These are phyloP conservation scores for Alternaria ventricosa DNA, from an alignment of 2,329 filamentous ascomycete species.

Conservation along the genomic window DNA sequence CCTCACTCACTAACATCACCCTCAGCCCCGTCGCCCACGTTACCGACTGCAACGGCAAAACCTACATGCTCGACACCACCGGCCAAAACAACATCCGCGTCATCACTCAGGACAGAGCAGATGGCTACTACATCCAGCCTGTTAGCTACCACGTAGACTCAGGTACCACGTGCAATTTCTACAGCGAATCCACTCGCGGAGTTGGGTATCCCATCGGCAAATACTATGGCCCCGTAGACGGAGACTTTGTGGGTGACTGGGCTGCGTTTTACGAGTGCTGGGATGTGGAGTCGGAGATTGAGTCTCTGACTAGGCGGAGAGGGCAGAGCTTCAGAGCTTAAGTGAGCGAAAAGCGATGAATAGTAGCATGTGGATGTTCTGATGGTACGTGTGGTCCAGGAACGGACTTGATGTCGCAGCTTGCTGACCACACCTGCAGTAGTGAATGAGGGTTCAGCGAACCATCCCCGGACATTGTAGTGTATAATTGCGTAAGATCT, in stretches of 20 bases:
- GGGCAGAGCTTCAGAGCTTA: background rate
- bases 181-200: conserved; percentile 1
- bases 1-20: background rate
- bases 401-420: background rate
- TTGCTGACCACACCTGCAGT: background rate
- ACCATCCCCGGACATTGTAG: accelerated
- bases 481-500: accelerated
- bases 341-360: accelerated
- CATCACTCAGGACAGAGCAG: background rate
- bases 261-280: conserved; percentile 17
- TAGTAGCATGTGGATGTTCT: background rate
- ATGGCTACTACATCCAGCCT: conserved; percentile 9
- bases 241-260: conserved; percentile 4
- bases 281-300: background rate
- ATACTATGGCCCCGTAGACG: conserved; percentile 3
- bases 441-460: background rate
- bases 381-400: background rate
- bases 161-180: conserved; percentile 11
- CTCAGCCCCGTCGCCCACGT: conserved; percentile 1
- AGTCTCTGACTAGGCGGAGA: background rate
- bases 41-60: background rate
- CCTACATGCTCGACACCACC: conserved; percentile 8
- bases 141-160: conserved; percentile 3
- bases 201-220: conserved; percentile 12
- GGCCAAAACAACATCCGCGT: background rate